Base-by-base conservation (phyloP, 2,329 filamentous ascomycete genomes). In the Fusarium sulawesiense region DNA sequence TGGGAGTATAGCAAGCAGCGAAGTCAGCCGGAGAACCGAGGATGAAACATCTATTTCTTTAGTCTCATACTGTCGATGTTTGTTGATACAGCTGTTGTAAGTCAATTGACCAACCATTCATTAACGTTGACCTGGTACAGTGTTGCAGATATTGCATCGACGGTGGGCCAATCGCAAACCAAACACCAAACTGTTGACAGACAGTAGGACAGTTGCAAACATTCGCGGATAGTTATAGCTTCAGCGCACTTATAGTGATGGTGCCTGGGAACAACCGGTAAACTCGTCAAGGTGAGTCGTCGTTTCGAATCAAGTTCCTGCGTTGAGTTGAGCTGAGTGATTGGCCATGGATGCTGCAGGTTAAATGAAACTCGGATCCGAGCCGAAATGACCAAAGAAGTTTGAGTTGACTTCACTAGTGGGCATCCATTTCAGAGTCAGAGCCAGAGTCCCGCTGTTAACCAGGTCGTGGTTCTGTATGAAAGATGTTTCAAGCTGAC, bases 401-500 rank as follows among this genome's bases (percentile, higher is more conserved):
- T 41, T 21, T 49, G 47, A 23, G 20, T 18, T 34, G 16, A 57
- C 29, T 57, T 30, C 37, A 37, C 34, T 37, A 37, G 34, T 44
- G 29, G 41, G 41, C 49, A 41, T 53, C 23, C 23, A 42, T 41
- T 53, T n/a, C 49, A 42, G 13, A 41, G 49, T 37, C 49, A 42
- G 13, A 41, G 34, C 25, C 49, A 41, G 21, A 42, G 21, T 53
- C 34, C 49, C n/a, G 25, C 49, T 42, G 21, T 20, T n/a, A 44
- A 37, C 30, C 50, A 46, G 59, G 44, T 40, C 50, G 44, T 32
- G 23, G 48, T 46, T 47, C 30, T 67, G 64, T 64, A 46, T 68
- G 67, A 70, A 61, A 49, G 55, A 51, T 49, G 68, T 71, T 70
- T 70, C 68, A 63, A 68, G 34, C 49, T 29, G 49, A 53, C 49